phyloP scores from a whole-genome alignment of 345 rosid genomes.

The Clausena lansium region DNA sequence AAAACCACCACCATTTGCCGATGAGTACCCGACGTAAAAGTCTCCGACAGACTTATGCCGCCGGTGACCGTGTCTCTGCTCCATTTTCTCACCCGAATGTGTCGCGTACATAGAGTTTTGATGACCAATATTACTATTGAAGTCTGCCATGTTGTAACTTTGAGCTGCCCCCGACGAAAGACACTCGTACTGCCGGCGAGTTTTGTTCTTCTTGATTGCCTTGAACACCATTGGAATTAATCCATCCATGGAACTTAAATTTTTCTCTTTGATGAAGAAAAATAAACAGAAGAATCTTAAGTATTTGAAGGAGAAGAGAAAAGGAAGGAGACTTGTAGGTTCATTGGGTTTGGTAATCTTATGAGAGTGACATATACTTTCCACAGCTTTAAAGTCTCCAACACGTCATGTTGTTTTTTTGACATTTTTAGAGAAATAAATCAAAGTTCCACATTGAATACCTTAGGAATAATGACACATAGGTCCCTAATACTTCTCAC shows the following conservation, averaged over 20 bases:
- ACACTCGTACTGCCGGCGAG: conserved; percentile 66
- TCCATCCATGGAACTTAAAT: conserved; percentile 64
- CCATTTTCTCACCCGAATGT: conserved; percentile 16
- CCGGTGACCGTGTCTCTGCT: conserved; percentile 24
- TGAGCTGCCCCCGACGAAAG: conserved; percentile 53
- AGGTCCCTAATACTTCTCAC: too few species aligned
- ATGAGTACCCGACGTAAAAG: conserved; percentile 22
- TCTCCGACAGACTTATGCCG: conserved; percentile 51
- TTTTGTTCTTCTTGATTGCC: conserved; percentile 61
- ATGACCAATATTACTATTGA: conserved; percentile 6
- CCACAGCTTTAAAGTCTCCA: conserved; percentile 13
- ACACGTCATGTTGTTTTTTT: conserved; percentile 17
- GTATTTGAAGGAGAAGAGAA: conserved; percentile 1
- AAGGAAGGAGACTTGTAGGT: conserved; percentile 21
- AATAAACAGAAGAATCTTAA: conserved; percentile 9
- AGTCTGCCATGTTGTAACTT: conserved; percentile 34
- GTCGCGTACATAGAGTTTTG: neutral
- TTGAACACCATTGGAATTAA: conserved; percentile 65
- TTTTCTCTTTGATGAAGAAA: conserved; percentile 6
- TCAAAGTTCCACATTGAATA: neutral
- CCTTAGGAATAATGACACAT: too few species aligned
- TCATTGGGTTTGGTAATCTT: conserved; percentile 21
- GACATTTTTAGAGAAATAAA: neutral
- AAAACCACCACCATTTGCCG: neutral
- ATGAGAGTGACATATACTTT: conserved; percentile 13